Conservation (phyloP, 495 filamentous ascomycete genomes). For the Aspergillus heteromorphus region DNA sequence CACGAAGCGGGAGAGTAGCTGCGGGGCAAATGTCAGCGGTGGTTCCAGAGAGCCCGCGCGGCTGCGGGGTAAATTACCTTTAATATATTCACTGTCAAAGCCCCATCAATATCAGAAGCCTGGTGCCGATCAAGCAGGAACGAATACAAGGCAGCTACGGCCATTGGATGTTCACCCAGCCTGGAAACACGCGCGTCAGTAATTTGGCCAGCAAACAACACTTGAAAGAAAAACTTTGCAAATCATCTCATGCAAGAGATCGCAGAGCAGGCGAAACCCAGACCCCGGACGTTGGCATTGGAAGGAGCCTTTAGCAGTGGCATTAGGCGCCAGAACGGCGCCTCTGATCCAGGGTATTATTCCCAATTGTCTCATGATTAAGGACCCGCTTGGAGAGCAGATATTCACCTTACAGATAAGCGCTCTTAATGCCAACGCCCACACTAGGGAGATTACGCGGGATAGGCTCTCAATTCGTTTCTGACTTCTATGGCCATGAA, state of each 20-base stretch:
- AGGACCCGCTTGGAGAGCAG: constrained; percentile 16
- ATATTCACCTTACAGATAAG: constrained; percentile 23
- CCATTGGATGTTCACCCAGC: constrained; percentile 52
- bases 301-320: not conserved
- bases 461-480: constrained; percentile 31
- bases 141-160: constrained; percentile 52
- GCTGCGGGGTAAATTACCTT: constrained; percentile 33
- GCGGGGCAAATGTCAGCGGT: constrained; percentile 10
- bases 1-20: constrained; percentile 60
- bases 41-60: not conserved
- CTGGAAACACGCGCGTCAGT: constrained; percentile 39
- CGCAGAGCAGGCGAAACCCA: not conserved
- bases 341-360: constrained; percentile 1
- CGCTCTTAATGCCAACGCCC: constrained; percentile 25
- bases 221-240: not conserved
- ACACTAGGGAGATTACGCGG: constrained; percentile 31
- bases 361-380: constrained; percentile 27
- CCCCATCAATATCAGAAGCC: constrained; percentile 58
- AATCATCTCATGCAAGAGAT: not conserved
- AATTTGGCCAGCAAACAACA: constrained; percentile 3
- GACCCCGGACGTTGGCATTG: no score
- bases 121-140: constrained; percentile 64
- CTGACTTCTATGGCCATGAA: constrained; percentile 29
- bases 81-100: constrained; percentile 58
- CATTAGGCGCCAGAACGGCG: not conserved